Evolutionary conservation across 495 filamentous ascomycete genomes (phyloP).

Genomic region (Penicillium arizonense): DNA sequence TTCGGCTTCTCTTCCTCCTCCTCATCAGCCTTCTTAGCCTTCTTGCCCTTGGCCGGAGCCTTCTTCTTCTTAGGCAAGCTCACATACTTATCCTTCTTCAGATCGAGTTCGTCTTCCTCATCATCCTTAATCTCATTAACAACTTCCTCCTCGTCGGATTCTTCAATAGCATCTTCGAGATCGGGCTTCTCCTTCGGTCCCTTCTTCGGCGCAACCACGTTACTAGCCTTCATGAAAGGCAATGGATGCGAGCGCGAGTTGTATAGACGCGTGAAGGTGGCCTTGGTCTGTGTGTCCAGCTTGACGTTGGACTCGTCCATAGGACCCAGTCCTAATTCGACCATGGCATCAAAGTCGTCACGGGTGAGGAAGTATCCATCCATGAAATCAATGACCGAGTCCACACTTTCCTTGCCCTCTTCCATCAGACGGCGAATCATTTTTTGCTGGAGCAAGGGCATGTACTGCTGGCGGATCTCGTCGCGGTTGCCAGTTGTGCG

Average conservation of each 20-base stretch:
- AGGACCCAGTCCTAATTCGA: slow-evolving; percentile 86
- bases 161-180: slow-evolving; percentile 93
- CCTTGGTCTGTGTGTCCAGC: slow-evolving; percentile 81
- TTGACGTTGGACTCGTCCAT: slow-evolving; percentile 72
- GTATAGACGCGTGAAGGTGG: slow-evolving; percentile 86
- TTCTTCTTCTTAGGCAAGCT: slow-evolving; percentile 83
- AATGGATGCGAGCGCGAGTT: slow-evolving; percentile 84
- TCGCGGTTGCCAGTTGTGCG: slow-evolving; percentile 87
- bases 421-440: slow-evolving; percentile 68
- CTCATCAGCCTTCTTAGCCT: slow-evolving; percentile 52
- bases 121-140: slow-evolving; percentile 59
- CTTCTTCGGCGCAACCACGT: slow-evolving; percentile 67
- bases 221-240: slow-evolving; percentile 92
- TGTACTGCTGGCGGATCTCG: slow-evolving; percentile 91
- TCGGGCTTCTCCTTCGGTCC: slow-evolving; percentile 78
- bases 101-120: slow-evolving; percentile 68
- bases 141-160: slow-evolving; percentile 73
- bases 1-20: slow-evolving; percentile 53
- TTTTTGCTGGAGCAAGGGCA: slow-evolving; percentile 83
- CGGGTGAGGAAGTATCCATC: slow-evolving; percentile 96
- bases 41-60: slow-evolving; percentile 51
- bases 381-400: slow-evolving; percentile 84
- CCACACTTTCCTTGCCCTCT: slow-evolving; percentile 72
- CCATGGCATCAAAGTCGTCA: slow-evolving; percentile 89
- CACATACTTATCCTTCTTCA: slow-evolving; percentile 95